Percentiles rank a stretch among this genome's conserved stretches.
These are phyloP conservation scores for Phoma sp. DNA, from an alignment of 2,329 filamentous ascomycete species.

Conservation along the genomic window DNA sequence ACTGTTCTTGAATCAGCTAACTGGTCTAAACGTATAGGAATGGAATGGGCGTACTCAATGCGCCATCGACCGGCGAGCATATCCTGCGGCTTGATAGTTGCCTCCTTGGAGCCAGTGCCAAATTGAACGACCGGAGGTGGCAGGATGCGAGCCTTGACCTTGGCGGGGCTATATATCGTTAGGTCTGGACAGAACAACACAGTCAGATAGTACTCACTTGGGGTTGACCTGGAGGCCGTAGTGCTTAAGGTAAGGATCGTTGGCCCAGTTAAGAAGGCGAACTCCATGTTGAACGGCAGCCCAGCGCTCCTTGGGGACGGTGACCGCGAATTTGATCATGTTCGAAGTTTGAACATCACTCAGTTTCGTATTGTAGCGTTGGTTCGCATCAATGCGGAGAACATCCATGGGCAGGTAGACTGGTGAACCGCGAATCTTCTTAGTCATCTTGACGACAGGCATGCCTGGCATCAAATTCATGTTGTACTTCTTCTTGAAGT, in stretches of 20 bases:
- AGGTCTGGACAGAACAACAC: neutral
- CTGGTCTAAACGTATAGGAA: neutral
- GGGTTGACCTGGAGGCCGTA: constrained; percentile 77
- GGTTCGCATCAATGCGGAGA: constrained; percentile 60
- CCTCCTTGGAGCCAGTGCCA: constrained; percentile 42
- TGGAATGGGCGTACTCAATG: constrained; percentile 59
- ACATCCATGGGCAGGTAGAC: constrained; percentile 65
- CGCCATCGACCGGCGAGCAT: constrained; percentile 82
- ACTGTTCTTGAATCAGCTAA: neutral
- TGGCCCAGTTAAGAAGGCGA: constrained; percentile 68
- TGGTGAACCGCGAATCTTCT: constrained; percentile 51
- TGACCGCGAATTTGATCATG: constrained; percentile 96
- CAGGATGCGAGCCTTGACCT: constrained; percentile 72
- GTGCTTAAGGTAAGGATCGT: constrained; percentile 73
- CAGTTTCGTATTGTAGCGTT: constrained; percentile 66
- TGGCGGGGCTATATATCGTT: constrained; percentile 59
- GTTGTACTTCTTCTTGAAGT: constrained; percentile 63
- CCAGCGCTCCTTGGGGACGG: constrained; percentile 73
- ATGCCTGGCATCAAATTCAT: constrained; percentile 57
- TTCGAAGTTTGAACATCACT: constrained; percentile 71
- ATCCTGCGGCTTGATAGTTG: constrained; percentile 35
- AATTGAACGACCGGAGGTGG: constrained; percentile 76
- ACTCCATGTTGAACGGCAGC: constrained; percentile 73
- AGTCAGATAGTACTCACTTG: constrained; percentile 24
- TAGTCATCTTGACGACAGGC: constrained; percentile 67